A percentile compares a stretch with the other conserved stretches of the same genome.
These are phyloP conservation scores for Rhododendron ferrugineum DNA, from an alignment of 148 eudicot species.

Conservation along the genomic window DNA sequence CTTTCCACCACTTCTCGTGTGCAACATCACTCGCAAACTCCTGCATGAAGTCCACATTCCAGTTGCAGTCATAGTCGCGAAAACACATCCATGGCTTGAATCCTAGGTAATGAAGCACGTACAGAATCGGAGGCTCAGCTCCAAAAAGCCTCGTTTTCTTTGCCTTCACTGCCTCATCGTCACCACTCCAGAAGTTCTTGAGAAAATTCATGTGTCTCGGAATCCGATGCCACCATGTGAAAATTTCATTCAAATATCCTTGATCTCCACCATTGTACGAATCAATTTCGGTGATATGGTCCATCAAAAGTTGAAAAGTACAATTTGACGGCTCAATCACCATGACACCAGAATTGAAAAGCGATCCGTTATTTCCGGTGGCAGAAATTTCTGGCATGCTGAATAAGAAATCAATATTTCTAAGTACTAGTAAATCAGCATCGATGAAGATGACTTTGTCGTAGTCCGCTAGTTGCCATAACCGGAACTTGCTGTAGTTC, in stretches of 20 bases:
- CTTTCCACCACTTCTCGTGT: constrained; percentile 71
- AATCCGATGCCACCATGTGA: constrained; percentile 89
- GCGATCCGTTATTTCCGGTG: constrained; percentile 71
- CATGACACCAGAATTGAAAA: constrained; percentile 90
- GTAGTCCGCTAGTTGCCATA: constrained; percentile 83
- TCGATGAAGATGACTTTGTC: constrained; percentile 85
- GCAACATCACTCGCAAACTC: constrained; percentile 84
- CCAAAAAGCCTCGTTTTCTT: constrained; percentile 61
- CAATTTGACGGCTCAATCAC: constrained; percentile 79
- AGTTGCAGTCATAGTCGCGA: constrained; percentile 72
- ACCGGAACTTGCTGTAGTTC: constrained; percentile 87
- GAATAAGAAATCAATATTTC: constrained; percentile 76
- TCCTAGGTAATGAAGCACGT: constrained; percentile 71
- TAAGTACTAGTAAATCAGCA: constrained; percentile 62
- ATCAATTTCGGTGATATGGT: constrained; percentile 60
- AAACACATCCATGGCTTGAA: constrained; percentile 78
- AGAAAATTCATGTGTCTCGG: constrained; percentile 71
- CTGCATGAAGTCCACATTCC: constrained; percentile 55
- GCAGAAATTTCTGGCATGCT: constrained; percentile 78
- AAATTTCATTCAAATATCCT: constrained; percentile 76
- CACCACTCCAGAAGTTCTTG: constrained; percentile 72
- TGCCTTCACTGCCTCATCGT: constrained; percentile 47
- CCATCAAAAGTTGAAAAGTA: constrained; percentile 66
- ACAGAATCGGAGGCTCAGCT: constrained; percentile 64
- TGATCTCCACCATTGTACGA: constrained; percentile 92